Percentiles rank a stretch among this genome's conserved stretches.
These are phyloP conservation scores for Ciborinia camelliae DNA, from an alignment of 2,329 filamentous ascomycete genomes.

Conservation along the genomic window DNA sequence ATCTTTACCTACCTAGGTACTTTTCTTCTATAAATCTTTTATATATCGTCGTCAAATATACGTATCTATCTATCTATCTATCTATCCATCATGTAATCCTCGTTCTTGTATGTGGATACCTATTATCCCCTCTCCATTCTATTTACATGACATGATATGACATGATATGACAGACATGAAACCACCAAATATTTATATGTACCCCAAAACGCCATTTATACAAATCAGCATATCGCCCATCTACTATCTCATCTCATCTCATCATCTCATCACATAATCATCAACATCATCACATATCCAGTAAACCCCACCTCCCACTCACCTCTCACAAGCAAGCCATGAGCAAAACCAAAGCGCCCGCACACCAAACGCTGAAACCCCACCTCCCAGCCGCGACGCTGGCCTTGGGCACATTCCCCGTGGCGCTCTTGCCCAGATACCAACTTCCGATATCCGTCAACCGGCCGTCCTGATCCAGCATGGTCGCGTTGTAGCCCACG, in stretches of 20 bases:
- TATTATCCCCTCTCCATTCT: neutral
- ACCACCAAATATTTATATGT: no score
- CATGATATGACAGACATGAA: no score
- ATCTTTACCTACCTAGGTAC: no score
- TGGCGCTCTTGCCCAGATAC: constrained; percentile 58
- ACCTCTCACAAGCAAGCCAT: neutral
- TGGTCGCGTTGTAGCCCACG: constrained; percentile 68
- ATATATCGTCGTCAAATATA: neutral
- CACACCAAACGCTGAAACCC: neutral
- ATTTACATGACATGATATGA: neutral
- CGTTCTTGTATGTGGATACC: neutral
- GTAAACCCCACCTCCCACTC: neutral
- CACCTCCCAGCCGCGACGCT: neutral
- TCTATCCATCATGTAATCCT: neutral
- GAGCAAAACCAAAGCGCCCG: neutral
- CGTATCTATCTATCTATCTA: no score
- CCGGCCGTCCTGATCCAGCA: constrained; percentile 64
- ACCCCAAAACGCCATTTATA: neutral
- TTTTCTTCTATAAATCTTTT: neutral
- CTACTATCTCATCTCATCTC: neutral
- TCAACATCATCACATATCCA: no score
- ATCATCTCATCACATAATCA: no score
- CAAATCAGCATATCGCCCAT: neutral
- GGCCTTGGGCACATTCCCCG: neutral
- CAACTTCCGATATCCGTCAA: constrained; percentile 73